Base-by-base conservation (phyloP, 805 yeast species). In the Blastobotrys attinorum region DNA sequence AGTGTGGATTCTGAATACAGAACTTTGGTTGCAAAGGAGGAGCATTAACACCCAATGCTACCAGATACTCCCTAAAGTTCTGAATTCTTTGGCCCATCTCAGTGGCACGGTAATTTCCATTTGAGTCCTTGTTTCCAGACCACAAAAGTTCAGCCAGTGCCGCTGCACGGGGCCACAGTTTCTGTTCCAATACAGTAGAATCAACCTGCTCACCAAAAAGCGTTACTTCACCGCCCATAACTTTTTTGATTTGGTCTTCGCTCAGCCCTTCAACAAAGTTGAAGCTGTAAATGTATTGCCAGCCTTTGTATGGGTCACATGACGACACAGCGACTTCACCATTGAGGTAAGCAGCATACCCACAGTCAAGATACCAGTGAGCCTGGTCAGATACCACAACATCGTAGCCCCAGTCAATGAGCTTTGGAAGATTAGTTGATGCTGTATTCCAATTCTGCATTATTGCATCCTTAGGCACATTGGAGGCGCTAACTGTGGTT, bases 291-390 rank as follows among this genome's bases (percentile, higher is more conserved):
- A 66, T 64, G 23, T 62, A 47, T 47, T 66, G 70, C 66, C 66
- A 66, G 0, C 62, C 59, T 48, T 66, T 66, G 51, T 66, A 66
- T 7, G 70, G 70, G 22, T 58, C 66, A 48, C 72, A 67, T 67
- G 68, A 66, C 3, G 66, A 60, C 5, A 70, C 70, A 20, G 65
- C 68, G 31, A 37, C 31, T 1, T 56, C 56, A 3, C 63, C 62
- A 15, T 53, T 50, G 10, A 58, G 51, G 50, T 52, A 63, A 2
- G 60, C 59, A 38, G 68, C 68, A 39, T 49, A 54, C 3, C 70
- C 71, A 51, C 70, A 66, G 49, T 66, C 70, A 21, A 66, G 53
- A 42, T 66, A 66, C 33, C 61, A 54, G 46, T 52, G 57, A 13
- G 49, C 48, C n/a, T 49, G 29, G 2, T 58, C 48, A 2, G 68